Conservation (phyloP, 2,329 filamentous ascomycete genomes). For the Septoria linicola region DNA sequence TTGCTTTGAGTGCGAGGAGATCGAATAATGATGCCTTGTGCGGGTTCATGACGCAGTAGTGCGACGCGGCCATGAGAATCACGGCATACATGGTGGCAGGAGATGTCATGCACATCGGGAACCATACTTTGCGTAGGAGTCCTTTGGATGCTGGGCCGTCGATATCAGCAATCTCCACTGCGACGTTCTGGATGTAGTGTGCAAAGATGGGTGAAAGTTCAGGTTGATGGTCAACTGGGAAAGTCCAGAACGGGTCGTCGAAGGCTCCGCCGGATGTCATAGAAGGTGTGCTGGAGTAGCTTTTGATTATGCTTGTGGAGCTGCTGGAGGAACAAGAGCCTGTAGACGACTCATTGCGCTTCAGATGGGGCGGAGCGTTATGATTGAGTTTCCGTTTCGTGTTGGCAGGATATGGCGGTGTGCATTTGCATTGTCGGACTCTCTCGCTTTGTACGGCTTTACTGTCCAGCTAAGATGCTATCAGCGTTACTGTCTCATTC, state of each 20-base stretch:
- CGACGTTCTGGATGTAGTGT: slow-evolving; percentile 34
- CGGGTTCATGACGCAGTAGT: slow-evolving; percentile 38
- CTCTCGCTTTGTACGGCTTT: not conserved
- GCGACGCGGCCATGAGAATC: slow-evolving; percentile 43
- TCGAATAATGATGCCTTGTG: slow-evolving; percentile 27
- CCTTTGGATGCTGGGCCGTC: slow-evolving; percentile 38
- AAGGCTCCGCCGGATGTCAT: not conserved
- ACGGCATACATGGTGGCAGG: slow-evolving; percentile 43
- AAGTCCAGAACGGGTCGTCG: slow-evolving; percentile 6
- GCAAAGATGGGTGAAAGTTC: slow-evolving; percentile 8
- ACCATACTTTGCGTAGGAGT: slow-evolving; percentile 41
- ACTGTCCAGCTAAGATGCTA: slow-evolving; percentile 1
- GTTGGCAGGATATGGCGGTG: not conserved
- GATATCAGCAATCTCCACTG: slow-evolving; percentile 45
- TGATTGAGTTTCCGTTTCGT: not conserved
- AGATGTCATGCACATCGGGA: slow-evolving; percentile 41
- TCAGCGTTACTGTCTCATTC: not conserved
- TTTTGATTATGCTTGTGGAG: not conserved
- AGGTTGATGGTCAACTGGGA: slow-evolving; percentile 8
- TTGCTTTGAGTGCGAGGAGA: slow-evolving; percentile 44
- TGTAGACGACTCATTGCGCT: not conserved
- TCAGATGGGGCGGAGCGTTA: not conserved
- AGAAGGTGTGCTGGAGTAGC: not conserved
- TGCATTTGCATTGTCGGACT: not conserved
- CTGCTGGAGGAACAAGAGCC: not conserved